phyloP scores from a whole-genome alignment of 441 rosid species.

The Erodium texanum region DNA sequence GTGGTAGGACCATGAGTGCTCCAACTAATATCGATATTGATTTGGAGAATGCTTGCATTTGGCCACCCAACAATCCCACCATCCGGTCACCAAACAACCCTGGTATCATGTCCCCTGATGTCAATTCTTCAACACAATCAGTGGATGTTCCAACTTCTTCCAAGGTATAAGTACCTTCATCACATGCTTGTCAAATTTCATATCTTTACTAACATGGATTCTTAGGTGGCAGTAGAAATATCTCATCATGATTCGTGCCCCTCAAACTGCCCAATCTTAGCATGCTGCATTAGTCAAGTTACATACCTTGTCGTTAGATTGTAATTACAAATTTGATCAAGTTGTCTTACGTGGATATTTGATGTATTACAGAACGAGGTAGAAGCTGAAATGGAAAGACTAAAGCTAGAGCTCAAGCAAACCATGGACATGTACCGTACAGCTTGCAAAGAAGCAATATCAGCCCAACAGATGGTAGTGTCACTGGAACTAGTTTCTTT shows the following conservation, averaged over 20 bases:
- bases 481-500: neutral
- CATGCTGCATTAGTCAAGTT: neutral
- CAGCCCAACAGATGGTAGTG: slow-evolving; percentile 61
- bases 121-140: no score
- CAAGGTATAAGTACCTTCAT: neutral
- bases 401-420: slow-evolving; percentile 73
- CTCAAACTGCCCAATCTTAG: no score
- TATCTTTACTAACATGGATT: neutral
- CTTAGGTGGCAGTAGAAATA: neutral
- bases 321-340: neutral
- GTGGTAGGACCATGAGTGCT: slow-evolving; percentile 24
- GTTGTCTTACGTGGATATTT: slow-evolving; percentile 9
- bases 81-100: neutral
- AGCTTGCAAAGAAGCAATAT: slow-evolving; percentile 81
- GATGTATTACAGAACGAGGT: slow-evolving; percentile 39
- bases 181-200: neutral
- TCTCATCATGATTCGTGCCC: no score
- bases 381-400: slow-evolving; percentile 77
- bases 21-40: slow-evolving; percentile 32
- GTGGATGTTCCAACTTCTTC: no score
- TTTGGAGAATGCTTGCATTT: neutral
- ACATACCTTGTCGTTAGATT: neutral
- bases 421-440: slow-evolving; percentile 80
- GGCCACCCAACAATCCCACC: neutral
- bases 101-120: neutral